Base-by-base conservation (phyloP, 2,329 filamentous ascomycete species). In the Salinomyces thailandicus region DNA sequence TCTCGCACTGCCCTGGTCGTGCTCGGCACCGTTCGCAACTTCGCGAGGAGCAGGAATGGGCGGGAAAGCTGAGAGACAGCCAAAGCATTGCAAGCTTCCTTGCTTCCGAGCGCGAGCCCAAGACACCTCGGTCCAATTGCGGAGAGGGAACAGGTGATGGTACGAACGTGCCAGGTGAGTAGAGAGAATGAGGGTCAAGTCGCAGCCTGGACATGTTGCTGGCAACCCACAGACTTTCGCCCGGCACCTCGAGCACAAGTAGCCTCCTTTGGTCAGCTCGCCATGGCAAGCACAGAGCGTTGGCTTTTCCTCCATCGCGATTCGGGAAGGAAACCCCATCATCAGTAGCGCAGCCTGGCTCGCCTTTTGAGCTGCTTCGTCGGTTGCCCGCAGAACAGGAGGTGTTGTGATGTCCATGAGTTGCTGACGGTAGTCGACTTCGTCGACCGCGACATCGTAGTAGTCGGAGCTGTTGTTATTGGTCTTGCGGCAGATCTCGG, bases 291-390 rank as follows among this genome's bases (percentile, higher is more conserved):
- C 86, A 59, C 91, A 98, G 43, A 91, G 76, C 41, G 81, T 86
- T 4, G 78, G 72, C 31, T 70, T 67, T 16, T 77, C 70, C 36
- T 85, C 83, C 4, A 91, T 75, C 22, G 22, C 22, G 2, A 81
- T 82, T 24, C 87, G 75, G 5, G 85, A 93, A 0, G 91, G 91
- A 54, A 98, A 98, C 4, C 91, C 91, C 89, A 98, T 98, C 83
- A 93, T 93, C 17, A 98, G 73, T 27, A 98, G 67, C 2, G 72
- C 69, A 38, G 57, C 62, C 52, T 68, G 58, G 51, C 72, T 62
- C 47, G 46, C 49, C 35, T 42, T 59, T 36, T 47, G 54, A 22
- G 43, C 47, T 41, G 50, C 57, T 7, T 50, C 47, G 35, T 56
- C 53, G 12, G 52, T 55, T 2, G 49, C 43, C n/a, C 83, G 76